These are phyloP conservation scores for Astraeus odoratus DNA, from an alignment of 768 basidiomycete species.

Conservation along the genomic window DNA sequence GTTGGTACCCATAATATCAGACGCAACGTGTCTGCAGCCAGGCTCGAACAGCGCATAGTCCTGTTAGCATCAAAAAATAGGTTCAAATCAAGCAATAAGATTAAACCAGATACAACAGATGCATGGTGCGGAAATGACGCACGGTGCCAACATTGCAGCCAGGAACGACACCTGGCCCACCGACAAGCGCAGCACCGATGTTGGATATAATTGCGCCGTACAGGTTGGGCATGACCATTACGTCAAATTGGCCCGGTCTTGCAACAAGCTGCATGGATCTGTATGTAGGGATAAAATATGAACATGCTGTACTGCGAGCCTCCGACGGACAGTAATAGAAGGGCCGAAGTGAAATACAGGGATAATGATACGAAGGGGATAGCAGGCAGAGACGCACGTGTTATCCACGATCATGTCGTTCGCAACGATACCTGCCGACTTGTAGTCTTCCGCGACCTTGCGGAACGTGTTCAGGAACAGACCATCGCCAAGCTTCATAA, in stretches of 20 bases:
- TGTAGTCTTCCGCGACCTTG: constrained; percentile 93
- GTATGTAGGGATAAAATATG: neutral
- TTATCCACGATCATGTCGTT: constrained; percentile 99
- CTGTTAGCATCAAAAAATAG: constrained; percentile 29
- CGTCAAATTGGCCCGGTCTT: constrained; percentile 93
- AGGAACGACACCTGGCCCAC: constrained; percentile 96
- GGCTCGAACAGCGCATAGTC: constrained; percentile 99
- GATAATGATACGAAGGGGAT: neutral
- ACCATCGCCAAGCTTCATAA: constrained; percentile 99
- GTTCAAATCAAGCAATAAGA: neutral
- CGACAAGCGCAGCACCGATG: constrained; percentile 97
- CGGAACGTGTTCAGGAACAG: constrained; percentile 99
- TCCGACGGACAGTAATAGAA: neutral
- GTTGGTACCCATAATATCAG: constrained; percentile 95
- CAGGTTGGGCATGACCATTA: constrained; percentile 98
- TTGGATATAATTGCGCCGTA: constrained; percentile 98
- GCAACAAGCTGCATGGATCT: constrained; percentile 99
- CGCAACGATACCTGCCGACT: constrained; percentile 80
- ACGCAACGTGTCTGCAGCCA: constrained; percentile 92
- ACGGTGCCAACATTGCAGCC: constrained; percentile 97
- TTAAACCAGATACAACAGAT: constrained; percentile 7
- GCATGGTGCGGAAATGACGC: constrained; percentile 17
- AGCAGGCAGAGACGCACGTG: constrained; percentile 48
- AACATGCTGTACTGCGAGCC: neutral
- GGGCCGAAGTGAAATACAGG: neutral